These are phyloP conservation scores for Pseudisothecium myosuroides DNA, from an alignment of 225 moss, liverwort and hornwort genomes.

Conservation along the genomic window DNA sequence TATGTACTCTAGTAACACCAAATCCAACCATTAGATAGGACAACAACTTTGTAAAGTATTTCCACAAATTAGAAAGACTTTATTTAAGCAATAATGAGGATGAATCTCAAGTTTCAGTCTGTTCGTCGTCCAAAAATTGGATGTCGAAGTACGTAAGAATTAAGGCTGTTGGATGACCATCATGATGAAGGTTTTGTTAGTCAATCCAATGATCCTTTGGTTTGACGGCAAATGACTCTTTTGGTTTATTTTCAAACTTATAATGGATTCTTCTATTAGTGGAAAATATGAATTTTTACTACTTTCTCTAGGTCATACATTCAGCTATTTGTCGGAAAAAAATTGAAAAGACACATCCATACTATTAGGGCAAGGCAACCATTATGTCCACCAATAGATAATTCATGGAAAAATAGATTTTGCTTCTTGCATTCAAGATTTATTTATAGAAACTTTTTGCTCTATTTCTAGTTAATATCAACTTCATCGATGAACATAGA, in stretches of 20 bases:
- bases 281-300: background rate
- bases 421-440: background rate
- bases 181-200: background rate
- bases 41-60: no score
- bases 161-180: background rate
- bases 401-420: background rate
- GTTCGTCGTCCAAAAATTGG: no score
- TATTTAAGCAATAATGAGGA: no score
- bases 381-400: background rate
- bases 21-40: no score
- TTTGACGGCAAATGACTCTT: background rate
- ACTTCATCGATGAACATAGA: background rate
- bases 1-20: no score
- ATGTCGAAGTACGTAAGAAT: no score
- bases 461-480: no score
- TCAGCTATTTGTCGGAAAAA: background rate
- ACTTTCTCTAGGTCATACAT: fast-evolving
- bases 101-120: no score
- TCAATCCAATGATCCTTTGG: background rate
- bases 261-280: fast-evolving
- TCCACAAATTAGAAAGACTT: no score
- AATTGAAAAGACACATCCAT: background rate
- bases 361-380: background rate
- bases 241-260: background rate
- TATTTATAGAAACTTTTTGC: no score